Evolutionary conservation across 1,284 basidiomycete species (phyloP).

Genomic region (Cryptococcus depauperatus): DNA sequence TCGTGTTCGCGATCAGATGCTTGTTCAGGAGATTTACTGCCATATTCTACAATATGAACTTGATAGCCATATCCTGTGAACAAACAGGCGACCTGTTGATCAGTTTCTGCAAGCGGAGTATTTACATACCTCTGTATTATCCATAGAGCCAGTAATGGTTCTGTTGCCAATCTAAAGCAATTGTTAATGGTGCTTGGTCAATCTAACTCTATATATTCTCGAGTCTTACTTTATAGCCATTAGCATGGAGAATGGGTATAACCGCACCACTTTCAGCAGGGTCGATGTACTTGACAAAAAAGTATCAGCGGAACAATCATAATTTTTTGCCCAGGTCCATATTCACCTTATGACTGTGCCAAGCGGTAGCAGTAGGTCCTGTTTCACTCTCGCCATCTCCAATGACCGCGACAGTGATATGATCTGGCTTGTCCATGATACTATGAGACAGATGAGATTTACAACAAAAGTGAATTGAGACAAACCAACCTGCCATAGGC

Average conservation of each 20-base stretch:
- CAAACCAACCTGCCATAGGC: constrained; percentile 55
- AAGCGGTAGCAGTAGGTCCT: constrained; percentile 70
- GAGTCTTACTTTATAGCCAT: constrained; percentile 47
- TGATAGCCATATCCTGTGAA: constrained; percentile 71
- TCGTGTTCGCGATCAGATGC: constrained; percentile 39
- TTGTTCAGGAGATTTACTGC: constrained; percentile 53
- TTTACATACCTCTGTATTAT: constrained; percentile 61
- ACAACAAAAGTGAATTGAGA: neutral
- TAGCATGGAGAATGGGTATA: constrained; percentile 75
- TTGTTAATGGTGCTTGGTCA: too few relatives aligned
- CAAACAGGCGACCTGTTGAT: constrained; percentile 29
- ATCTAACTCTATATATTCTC: neutral
- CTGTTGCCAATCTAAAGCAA: constrained; percentile 75
- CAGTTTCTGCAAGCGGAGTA: neutral
- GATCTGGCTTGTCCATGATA: constrained; percentile 79
- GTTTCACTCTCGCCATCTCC: constrained; percentile 85
- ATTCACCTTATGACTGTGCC: constrained; percentile 61
- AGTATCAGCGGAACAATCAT: constrained; percentile 5
- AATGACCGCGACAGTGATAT: constrained; percentile 67
- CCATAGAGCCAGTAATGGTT: constrained; percentile 84
- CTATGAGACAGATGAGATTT: constrained; percentile 4
- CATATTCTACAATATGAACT: constrained; percentile 69
- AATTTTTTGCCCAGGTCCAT: neutral
- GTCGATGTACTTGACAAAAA: constrained; percentile 68
- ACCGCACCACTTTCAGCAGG: constrained; percentile 85